Percentiles rank a stretch among this genome's conserved stretches.
Evolutionary conservation across 495 filamentous ascomycete species (phyloP).

Genomic region (Trichoderma parareesei): DNA sequence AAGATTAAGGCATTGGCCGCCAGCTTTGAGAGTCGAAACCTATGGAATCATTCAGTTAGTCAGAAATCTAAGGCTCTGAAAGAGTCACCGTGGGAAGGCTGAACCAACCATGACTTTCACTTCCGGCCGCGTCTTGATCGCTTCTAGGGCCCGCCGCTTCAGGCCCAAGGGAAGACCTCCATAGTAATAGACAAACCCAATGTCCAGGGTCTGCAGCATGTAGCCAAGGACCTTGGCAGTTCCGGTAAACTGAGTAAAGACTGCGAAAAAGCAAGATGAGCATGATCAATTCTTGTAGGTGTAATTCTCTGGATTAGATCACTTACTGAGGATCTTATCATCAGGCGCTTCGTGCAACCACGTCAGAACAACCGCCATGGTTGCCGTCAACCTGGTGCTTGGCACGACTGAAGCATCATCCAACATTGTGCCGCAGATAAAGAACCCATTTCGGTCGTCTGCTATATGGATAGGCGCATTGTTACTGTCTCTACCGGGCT

Average conservation of each 20-base stretch:
- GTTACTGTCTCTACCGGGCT: slow-evolving; percentile 10
- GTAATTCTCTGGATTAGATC: no score
- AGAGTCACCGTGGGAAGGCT: no score
- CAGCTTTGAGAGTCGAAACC: slow-evolving; percentile 28
- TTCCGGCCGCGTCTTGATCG: slow-evolving; percentile 15
- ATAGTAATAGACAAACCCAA: slow-evolving; percentile 21
- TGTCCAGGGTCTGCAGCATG: slow-evolving; percentile 16
- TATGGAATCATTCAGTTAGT: no score
- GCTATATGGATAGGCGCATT: background rate
- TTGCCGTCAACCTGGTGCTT: slow-evolving; percentile 24
- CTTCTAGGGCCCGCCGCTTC: slow-evolving; percentile 16
- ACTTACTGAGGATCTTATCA: slow-evolving; percentile 32
- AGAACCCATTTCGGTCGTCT: slow-evolving; percentile 11
- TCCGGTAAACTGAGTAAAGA: slow-evolving; percentile 29
- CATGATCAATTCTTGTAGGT: no score
- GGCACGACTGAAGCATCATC: slow-evolving; percentile 16
- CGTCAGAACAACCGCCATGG: slow-evolving; percentile 23
- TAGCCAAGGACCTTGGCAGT: slow-evolving; percentile 27
- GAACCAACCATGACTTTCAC: slow-evolving; percentile 27
- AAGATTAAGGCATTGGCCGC: slow-evolving; percentile 28
- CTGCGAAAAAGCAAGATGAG: slow-evolving; percentile 11
- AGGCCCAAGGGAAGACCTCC: slow-evolving; percentile 17
- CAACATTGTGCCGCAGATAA: slow-evolving; percentile 9
- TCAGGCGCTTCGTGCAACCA: slow-evolving; percentile 27
- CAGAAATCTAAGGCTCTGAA: no score